These are phyloP conservation scores for Berberis thunbergii DNA, from an alignment of 164 flowering plant genomes.

Conservation along the genomic window DNA sequence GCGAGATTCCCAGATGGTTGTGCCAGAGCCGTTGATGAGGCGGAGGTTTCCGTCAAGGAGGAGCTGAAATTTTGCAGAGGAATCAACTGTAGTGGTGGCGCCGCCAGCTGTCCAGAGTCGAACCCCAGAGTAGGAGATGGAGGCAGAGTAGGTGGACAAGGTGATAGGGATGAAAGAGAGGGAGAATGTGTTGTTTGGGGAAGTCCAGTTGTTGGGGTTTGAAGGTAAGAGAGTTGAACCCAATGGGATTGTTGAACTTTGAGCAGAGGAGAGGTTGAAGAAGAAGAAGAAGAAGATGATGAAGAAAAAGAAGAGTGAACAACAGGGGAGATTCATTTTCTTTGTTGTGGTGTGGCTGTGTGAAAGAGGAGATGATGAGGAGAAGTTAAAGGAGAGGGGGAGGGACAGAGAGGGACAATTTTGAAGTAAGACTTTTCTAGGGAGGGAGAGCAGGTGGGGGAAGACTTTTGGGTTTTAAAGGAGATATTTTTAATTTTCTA, in stretches of 20 bases:
- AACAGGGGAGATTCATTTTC: too few species aligned
- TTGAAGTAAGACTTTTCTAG: too few species aligned
- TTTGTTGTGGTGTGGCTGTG: too few species aligned
- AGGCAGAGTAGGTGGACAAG: slow-evolving; percentile 13
- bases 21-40: slow-evolving; percentile 22
- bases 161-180: slow-evolving; percentile 21
- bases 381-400: too few species aligned
- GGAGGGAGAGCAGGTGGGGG: too few species aligned
- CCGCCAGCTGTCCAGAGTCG: slow-evolving; percentile 28
- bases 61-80: slow-evolving; percentile 15
- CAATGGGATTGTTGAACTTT: slow-evolving; percentile 4
- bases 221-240: slow-evolving; percentile 18
- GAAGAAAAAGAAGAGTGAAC: too few species aligned
- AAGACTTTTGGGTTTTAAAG: too few species aligned
- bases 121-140: slow-evolving; percentile 14
- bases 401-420: too few species aligned
- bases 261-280: too few species aligned
- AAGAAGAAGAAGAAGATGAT: too few species aligned
- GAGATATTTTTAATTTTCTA: too few species aligned
- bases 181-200: slow-evolving; percentile 26
- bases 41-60: slow-evolving; percentile 25
- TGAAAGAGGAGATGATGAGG: too few species aligned
- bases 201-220: slow-evolving; percentile 16
- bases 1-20: slow-evolving; percentile 22
- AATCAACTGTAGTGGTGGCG: slow-evolving; percentile 12